phyloP scores from a whole-genome alignment of 2,329 filamentous ascomycete species.

The Nannizziopsis barbatae region DNA sequence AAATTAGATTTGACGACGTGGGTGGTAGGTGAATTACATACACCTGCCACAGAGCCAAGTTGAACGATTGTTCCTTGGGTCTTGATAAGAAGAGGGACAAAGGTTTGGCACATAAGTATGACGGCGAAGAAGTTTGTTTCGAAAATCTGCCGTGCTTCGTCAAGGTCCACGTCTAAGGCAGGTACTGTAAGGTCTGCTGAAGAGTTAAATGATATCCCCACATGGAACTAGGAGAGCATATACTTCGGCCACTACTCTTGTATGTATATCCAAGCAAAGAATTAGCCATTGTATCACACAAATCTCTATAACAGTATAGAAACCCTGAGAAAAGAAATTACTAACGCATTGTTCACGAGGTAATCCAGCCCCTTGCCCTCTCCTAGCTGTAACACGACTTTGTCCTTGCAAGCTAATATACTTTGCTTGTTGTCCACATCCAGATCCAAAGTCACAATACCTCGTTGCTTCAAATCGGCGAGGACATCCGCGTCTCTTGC shows the following conservation, averaged over 20 bases:
- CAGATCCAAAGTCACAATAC: constrained; percentile 45
- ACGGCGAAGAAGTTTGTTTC: constrained; percentile 48
- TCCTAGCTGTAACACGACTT: constrained; percentile 37
- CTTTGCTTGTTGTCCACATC: constrained; percentile 43
- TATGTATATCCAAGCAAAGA: not conserved
- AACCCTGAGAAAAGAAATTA: constrained; percentile 3
- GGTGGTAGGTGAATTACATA: constrained; percentile 15
- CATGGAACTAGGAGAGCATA: not conserved
- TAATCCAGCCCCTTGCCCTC: constrained; percentile 41
- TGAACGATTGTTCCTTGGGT: constrained; percentile 37
- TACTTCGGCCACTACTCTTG: constrained; percentile 12
- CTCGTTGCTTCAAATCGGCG: constrained; percentile 38
- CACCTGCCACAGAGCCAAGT: constrained; percentile 35
- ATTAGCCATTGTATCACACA: not conserved
- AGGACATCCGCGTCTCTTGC: constrained; percentile 43
- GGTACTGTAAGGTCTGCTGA: constrained; percentile 44
- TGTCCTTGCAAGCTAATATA: constrained; percentile 37
- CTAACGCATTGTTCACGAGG: constrained; percentile 48
- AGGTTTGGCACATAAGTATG: constrained; percentile 47
- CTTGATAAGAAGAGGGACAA: constrained; percentile 43
- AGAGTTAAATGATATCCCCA: not conserved
- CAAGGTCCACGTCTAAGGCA: constrained; percentile 44
- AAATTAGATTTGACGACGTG: not conserved
- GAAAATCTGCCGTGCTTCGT: constrained; percentile 39
- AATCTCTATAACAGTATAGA: not conserved